Percentiles rank a stretch among this genome's conserved stretches.
phyloP scores from a whole-genome alignment of 441 rosid species.

The Aleurites moluccanus region DNA sequence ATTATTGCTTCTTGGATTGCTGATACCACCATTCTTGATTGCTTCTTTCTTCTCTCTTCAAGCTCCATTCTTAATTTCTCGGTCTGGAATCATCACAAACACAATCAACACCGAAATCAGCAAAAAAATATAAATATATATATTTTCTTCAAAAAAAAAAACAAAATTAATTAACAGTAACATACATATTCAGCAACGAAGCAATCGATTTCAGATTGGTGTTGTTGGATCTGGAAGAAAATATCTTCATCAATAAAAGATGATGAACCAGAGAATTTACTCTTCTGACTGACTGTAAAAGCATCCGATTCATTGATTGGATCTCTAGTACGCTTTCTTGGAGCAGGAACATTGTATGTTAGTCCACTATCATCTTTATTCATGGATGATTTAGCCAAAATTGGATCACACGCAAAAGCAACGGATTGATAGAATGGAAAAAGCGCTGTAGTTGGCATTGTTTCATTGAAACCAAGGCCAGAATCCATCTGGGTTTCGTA shows the following conservation, averaged over 20 bases:
- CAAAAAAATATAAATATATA: neutral
- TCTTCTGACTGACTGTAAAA: conserved; percentile 20
- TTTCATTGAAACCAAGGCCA: conserved; percentile 22
- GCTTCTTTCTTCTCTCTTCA: conserved; percentile 55
- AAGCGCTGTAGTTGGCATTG: conserved; percentile 22
- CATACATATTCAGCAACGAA: conserved; percentile 44
- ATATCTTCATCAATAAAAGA: conserved; percentile 38
- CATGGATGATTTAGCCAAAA: conserved; percentile 29
- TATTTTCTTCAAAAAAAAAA: neutral
- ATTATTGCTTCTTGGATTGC: conserved; percentile 44
- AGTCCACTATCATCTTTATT: conserved; percentile 42
- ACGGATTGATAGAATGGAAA: conserved; percentile 31
- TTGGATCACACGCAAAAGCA: conserved; percentile 30
- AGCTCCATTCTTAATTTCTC: conserved; percentile 61
- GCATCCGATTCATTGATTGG: conserved; percentile 25
- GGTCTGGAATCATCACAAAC: conserved; percentile 22
- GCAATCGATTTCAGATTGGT: conserved; percentile 40
- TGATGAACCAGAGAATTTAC: conserved; percentile 17
- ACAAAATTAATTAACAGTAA: neutral
- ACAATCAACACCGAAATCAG: neutral
- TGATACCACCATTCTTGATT: conserved; percentile 45
- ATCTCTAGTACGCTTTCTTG: conserved; percentile 41
- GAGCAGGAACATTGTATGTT: conserved; percentile 34
- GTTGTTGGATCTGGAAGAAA: conserved; percentile 42
- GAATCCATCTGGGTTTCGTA: conserved; percentile 33